A percentile compares a stretch with the other conserved stretches of the same genome.
These are phyloP conservation scores for Arthrobotrys sinensis DNA, from an alignment of 2,329 filamentous ascomycete genomes.

Conservation along the genomic window DNA sequence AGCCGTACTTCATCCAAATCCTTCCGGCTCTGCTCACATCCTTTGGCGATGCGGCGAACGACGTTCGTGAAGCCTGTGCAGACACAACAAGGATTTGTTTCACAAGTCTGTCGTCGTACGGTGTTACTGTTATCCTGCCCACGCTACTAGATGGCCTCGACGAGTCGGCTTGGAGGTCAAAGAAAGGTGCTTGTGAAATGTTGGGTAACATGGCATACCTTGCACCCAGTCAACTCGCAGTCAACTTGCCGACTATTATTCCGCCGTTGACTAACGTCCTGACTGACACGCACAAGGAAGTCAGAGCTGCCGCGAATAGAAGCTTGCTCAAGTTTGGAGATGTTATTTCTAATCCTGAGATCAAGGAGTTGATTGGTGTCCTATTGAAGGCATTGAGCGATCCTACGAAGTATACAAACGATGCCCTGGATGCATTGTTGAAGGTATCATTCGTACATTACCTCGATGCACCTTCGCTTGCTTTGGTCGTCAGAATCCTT, in stretches of 20 bases:
- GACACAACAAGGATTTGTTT: slow-evolving; percentile 96
- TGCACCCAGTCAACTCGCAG: slow-evolving; percentile 92
- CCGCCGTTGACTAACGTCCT: slow-evolving; percentile 93
- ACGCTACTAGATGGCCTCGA: slow-evolving; percentile 92
- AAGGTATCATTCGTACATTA: slow-evolving; percentile 99
- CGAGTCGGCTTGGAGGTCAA: slow-evolving; percentile 97
- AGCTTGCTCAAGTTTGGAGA: slow-evolving; percentile 98
- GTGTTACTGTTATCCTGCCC: slow-evolving; percentile 93
- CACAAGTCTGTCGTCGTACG: slow-evolving; percentile 91
- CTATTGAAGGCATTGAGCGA: slow-evolving; percentile 97
- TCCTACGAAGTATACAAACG: slow-evolving; percentile 96
- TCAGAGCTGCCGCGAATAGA: slow-evolving; percentile 90
- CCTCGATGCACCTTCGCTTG: slow-evolving; percentile 95
- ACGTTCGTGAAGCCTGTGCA: slow-evolving; percentile 92
- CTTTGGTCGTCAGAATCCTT: slow-evolving; percentile 92
- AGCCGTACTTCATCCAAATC: slow-evolving; percentile 96
- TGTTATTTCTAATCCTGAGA: slow-evolving; percentile 97
- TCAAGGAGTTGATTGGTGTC: slow-evolving; percentile 91
- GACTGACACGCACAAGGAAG: slow-evolving; percentile 98
- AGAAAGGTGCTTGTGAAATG: slow-evolving; percentile 96
- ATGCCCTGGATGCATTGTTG: slow-evolving; percentile 92
- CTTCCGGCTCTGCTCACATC: slow-evolving; percentile 90
- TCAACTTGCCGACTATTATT: slow-evolving; percentile 95
- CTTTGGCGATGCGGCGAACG: slow-evolving; percentile 88
- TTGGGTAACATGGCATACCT: slow-evolving; percentile 98